A percentile compares a stretch with the other conserved stretches of the same genome.
phyloP scores from a whole-genome alignment of 495 filamentous ascomycete species.

The Podospora pseudoanserina region DNA sequence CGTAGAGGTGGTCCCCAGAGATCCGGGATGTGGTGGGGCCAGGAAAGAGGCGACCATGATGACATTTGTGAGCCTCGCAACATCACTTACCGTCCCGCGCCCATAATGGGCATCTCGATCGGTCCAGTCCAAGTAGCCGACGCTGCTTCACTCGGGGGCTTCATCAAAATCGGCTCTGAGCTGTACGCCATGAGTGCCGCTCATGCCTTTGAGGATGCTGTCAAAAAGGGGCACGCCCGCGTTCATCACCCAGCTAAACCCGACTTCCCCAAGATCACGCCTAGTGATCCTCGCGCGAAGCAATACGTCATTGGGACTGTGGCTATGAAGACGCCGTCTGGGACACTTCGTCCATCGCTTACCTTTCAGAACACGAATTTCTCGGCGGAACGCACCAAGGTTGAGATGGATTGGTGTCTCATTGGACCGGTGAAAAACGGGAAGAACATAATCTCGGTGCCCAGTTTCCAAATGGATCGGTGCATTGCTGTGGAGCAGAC shows the following conservation, averaged over 20 bases:
- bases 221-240: not conserved
- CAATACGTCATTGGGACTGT: conserved; percentile 15
- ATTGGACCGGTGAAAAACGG: conserved; percentile 17
- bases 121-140: conserved; percentile 4
- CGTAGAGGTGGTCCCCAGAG: not conserved
- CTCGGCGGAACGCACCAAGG: not conserved
- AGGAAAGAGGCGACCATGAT: conserved; percentile 1
- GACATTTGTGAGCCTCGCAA: conserved; percentile 15
- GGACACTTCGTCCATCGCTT: conserved; percentile 12
- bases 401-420: conserved; percentile 22
- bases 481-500: not conserved
- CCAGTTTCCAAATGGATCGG: conserved; percentile 3
- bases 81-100: conserved; percentile 2
- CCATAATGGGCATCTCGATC: conserved; percentile 18
- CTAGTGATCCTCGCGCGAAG: not conserved
- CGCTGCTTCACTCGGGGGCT: conserved; percentile 19
- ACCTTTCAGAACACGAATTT: conserved; percentile 13
- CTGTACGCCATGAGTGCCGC: conserved; percentile 18
- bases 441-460: conserved; percentile 12
- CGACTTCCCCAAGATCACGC: conserved; percentile 6
- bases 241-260: conserved; percentile 17
- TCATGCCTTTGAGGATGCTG: conserved; percentile 14
- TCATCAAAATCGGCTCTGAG: conserved; percentile 4
- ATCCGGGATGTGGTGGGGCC: conserved; percentile 5
- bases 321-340: conserved; percentile 1